A percentile compares a stretch with the other conserved stretches of the same genome.
These are phyloP conservation scores for Luffa aegyptiaca DNA, from an alignment of 306 rosid species.

Conservation along the genomic window DNA sequence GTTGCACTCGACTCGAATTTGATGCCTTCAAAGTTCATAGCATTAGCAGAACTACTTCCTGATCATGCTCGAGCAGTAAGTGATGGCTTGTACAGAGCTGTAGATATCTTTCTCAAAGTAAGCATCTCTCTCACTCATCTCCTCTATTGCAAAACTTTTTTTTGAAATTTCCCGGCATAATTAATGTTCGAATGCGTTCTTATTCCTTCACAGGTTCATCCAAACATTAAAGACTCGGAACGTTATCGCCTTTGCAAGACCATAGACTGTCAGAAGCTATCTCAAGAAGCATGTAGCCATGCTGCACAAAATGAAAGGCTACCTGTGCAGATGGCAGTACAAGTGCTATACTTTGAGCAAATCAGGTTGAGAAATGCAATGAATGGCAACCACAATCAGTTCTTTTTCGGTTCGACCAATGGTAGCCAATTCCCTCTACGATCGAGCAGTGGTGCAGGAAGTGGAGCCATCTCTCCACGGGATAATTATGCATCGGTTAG, in stretches of 20 bases:
- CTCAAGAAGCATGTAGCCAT: slow-evolving; percentile 97
- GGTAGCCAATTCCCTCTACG: slow-evolving; percentile 72
- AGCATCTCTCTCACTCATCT: slow-evolving; percentile 12
- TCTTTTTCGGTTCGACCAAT: slow-evolving; percentile 65
- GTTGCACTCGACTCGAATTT: slow-evolving; percentile 78
- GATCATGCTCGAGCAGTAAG: slow-evolving; percentile 85
- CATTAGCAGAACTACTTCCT: slow-evolving; percentile 78
- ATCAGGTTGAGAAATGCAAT: slow-evolving; percentile 81
- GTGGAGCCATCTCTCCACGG: slow-evolving; percentile 95
- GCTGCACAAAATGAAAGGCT: slow-evolving; percentile 95
- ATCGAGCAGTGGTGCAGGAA: slow-evolving; percentile 96
- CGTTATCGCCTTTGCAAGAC: slow-evolving; percentile 80
- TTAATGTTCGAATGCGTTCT: background rate
- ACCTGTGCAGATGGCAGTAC: slow-evolving; percentile 93
- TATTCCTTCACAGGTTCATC: slow-evolving; percentile 56
- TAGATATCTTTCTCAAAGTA: slow-evolving; percentile 91
- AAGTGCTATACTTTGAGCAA: slow-evolving; percentile 95
- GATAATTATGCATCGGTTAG: slow-evolving; percentile 96
- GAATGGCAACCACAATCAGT: slow-evolving; percentile 79
- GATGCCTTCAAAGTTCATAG: slow-evolving; percentile 67
- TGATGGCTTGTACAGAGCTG: slow-evolving; percentile 86
- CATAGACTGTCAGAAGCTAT: slow-evolving; percentile 76
- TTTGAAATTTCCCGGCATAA: no score
- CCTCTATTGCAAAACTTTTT: background rate
- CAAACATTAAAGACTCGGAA: slow-evolving; percentile 86